Conservation (phyloP, 768 basidiomycete genomes). For the Austroboletus festivus region DNA sequence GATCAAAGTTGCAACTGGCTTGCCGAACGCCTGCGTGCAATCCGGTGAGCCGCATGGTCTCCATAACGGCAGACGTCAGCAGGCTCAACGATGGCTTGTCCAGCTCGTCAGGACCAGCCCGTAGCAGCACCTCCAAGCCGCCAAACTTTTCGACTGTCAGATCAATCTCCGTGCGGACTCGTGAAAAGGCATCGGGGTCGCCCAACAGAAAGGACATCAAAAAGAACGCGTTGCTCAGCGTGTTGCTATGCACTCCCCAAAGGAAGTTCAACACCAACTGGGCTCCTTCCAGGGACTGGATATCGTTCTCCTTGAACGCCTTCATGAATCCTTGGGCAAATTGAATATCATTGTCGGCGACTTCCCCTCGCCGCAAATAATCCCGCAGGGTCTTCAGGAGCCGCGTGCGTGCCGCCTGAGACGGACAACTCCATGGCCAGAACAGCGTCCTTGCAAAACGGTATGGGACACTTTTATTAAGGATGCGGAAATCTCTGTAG, state of each 20-base stretch:
- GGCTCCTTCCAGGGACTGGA: slow-evolving; percentile 17
- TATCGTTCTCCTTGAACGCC: slow-evolving; percentile 15
- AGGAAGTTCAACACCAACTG: slow-evolving; percentile 19
- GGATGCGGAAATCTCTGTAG: slow-evolving; percentile 19
- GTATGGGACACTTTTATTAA: slow-evolving; percentile 17
- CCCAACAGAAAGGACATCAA: slow-evolving; percentile 35
- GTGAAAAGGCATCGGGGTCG: slow-evolving; percentile 41
- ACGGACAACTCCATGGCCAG: slow-evolving; percentile 8
- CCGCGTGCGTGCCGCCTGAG: slow-evolving; percentile 12
- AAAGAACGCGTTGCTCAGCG: slow-evolving; percentile 18
- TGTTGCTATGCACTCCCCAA: slow-evolving; percentile 23
- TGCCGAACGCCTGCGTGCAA: slow-evolving; percentile 17
- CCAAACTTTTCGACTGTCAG: slow-evolving; percentile 10
- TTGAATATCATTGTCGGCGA: neutral
- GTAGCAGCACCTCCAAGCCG: slow-evolving; percentile 11
- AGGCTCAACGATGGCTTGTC: slow-evolving; percentile 19
- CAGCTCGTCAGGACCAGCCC: slow-evolving; percentile 9
- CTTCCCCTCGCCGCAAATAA: slow-evolving; percentile 14
- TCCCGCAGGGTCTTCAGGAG: slow-evolving; percentile 6
- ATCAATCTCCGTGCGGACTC: slow-evolving; percentile 47
- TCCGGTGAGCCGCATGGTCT: slow-evolving; percentile 22
- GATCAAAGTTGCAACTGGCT: slow-evolving; percentile 16
- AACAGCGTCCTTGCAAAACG: slow-evolving; percentile 16
- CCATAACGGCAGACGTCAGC: slow-evolving; percentile 26
- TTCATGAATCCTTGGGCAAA: slow-evolving; percentile 15